Evolutionary conservation across 2,329 filamentous ascomycete species (phyloP).

Genomic region (Claviceps sp.): DNA sequence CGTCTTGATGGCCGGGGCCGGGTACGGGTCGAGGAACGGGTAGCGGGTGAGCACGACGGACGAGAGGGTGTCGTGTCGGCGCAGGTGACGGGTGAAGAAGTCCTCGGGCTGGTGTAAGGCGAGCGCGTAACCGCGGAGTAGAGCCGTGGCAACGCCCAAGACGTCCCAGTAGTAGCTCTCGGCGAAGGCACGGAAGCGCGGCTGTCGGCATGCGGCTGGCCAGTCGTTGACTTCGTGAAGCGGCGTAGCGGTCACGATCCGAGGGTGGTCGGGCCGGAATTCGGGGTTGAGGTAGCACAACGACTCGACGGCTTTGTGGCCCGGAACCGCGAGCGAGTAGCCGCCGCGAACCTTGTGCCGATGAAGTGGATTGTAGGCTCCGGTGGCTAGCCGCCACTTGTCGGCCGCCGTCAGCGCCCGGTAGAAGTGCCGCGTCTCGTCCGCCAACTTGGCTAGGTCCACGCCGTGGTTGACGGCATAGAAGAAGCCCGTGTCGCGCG

Average conservation of each 20-base stretch:
- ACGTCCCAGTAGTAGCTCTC: slow-evolving; percentile 7
- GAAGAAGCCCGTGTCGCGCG: slow-evolving; percentile 6
- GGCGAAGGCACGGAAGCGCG: slow-evolving; percentile 6
- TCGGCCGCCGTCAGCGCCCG: slow-evolving; percentile 4
- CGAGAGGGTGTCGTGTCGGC: slow-evolving; percentile 5
- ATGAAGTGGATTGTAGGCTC: slow-evolving; percentile 5
- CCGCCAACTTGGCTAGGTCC: slow-evolving; percentile 4
- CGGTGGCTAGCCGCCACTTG: slow-evolving; percentile 6
- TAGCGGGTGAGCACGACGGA: slow-evolving; percentile 8
- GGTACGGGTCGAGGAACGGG: slow-evolving; percentile 6
- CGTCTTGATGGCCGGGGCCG: slow-evolving; percentile 7
- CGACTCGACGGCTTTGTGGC: neutral
- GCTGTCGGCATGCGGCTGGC: slow-evolving; percentile 6
- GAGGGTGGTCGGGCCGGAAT: slow-evolving; percentile 1
- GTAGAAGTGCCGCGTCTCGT: slow-evolving; percentile 6
- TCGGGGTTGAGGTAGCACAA: slow-evolving; percentile 1
- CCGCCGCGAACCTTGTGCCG: slow-evolving; percentile 4
- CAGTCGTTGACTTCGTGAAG: slow-evolving; percentile 8
- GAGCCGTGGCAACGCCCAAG: slow-evolving; percentile 2
- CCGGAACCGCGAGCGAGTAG: slow-evolving; percentile 1
- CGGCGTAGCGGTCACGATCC: slow-evolving; percentile 4
- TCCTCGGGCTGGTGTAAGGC: slow-evolving; percentile 5
- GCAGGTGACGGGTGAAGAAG: slow-evolving; percentile 6
- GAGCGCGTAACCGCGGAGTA: slow-evolving; percentile 7
- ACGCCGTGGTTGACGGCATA: slow-evolving; percentile 8